Evolutionary conservation across 208 protist species (phyloP).

Genomic region (Trypanosoma boissoni): DNA sequence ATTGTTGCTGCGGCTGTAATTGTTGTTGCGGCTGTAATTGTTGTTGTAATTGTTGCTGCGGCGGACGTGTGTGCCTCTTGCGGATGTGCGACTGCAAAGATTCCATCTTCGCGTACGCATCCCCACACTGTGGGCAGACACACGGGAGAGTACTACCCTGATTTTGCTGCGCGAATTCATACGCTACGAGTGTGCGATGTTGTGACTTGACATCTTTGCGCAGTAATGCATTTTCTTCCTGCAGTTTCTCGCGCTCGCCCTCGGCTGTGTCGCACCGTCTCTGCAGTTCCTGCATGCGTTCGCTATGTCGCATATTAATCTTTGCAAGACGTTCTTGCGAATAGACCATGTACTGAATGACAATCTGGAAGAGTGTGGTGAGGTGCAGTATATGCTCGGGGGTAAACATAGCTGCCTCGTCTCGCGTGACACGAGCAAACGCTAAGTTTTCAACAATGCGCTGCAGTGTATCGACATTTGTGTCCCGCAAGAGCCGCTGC

Average conservation of each 20-base stretch:
- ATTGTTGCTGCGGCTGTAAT: not conserved
- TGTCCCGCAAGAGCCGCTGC: constrained; percentile 71
- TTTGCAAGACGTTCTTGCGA: constrained; percentile 83
- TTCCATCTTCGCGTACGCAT: constrained; percentile 80
- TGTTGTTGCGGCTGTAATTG: constrained; percentile 4
- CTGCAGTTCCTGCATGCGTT: constrained; percentile 50
- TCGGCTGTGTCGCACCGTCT: constrained; percentile 31
- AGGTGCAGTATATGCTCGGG: constrained; percentile 85
- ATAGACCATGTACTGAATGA: constrained; percentile 89
- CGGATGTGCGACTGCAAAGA: constrained; percentile 88
- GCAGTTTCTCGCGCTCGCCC: constrained; percentile 29
- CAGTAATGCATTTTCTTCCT: constrained; percentile 53
- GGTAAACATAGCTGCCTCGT: constrained; percentile 86
- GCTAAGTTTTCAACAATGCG: constrained; percentile 86
- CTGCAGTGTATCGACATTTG: constrained; percentile 86
- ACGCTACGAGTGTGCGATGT: constrained; percentile 74
- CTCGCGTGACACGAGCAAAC: constrained; percentile 78
- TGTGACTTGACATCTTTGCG: constrained; percentile 87
- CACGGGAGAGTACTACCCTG: constrained; percentile 6
- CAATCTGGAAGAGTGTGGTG: constrained; percentile 76
- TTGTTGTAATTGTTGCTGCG: not conserved
- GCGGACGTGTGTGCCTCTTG: constrained; percentile 59
- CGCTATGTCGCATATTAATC: constrained; percentile 75
- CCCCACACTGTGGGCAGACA: constrained; percentile 69
- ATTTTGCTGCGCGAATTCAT: constrained; percentile 84